Percentiles rank a stretch among this genome's conserved stretches.
Conservation (phyloP, 306 rosid genomes). For the Comarum palustre region DNA sequence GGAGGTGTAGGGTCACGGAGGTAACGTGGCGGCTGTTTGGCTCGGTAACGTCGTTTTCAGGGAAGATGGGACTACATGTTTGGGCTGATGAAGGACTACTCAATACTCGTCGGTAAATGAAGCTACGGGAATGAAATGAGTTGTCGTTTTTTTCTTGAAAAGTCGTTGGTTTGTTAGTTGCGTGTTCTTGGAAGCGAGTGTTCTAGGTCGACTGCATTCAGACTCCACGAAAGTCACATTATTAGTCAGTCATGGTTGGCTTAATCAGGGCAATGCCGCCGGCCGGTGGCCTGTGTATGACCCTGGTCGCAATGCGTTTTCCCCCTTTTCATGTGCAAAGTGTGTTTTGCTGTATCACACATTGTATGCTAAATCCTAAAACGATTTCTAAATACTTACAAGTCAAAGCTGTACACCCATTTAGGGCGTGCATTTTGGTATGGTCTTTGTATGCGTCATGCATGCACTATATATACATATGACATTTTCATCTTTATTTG, state of each 20-base stretch:
- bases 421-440: too few relatives aligned
- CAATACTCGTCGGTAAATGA: background rate
- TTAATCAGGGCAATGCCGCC: background rate
- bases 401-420: too few relatives aligned
- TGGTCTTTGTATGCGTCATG: too few relatives aligned
- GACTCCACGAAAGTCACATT: background rate
- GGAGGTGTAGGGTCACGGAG: background rate
- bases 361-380: too few relatives aligned
- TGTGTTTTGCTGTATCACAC: too few relatives aligned
- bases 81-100: background rate
- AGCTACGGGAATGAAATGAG: background rate
- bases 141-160: background rate
- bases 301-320: background rate
- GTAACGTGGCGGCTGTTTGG: slow-evolving; percentile 11
- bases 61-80: background rate
- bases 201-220: background rate
- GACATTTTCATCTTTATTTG: too few relatives aligned
- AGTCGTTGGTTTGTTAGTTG: background rate
- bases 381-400: too few relatives aligned
- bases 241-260: background rate
- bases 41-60: slow-evolving; percentile 10
- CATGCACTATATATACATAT: too few relatives aligned
- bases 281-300: background rate
- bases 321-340: background rate
- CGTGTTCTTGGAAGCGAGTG: background rate